A percentile compares a stretch with the other conserved stretches of the same genome.
phyloP scores from a whole-genome alignment of 352 stramenopile species.

The Phytopythium vexans region DNA sequence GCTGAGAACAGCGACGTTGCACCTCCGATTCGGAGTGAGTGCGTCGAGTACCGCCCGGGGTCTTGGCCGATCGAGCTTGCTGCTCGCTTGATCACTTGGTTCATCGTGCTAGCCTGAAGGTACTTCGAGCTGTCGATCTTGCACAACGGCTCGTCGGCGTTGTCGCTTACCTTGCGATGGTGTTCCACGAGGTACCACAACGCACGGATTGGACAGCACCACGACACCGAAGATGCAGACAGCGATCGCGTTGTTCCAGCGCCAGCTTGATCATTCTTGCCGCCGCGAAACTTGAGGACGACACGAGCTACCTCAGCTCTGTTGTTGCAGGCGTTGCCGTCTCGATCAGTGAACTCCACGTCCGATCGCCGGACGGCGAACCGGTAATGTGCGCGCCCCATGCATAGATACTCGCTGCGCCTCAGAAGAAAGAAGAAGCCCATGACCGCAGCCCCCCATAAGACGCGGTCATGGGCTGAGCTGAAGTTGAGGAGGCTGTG shows the following conservation, averaged over 20 bases:
- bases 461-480: conserved; percentile 19
- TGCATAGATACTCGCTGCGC: conserved; percentile 9
- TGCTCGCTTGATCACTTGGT: conserved; percentile 2
- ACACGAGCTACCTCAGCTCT: conserved; percentile 1
- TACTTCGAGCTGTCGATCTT: conserved; percentile 1
- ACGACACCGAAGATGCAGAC: conserved; percentile 1
- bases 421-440: conserved; percentile 18
- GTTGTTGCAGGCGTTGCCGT: background rate
- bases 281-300: conserved; percentile 9
- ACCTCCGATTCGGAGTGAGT: conserved; percentile 7
- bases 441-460: conserved; percentile 26
- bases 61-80: conserved; percentile 1
- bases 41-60: background rate
- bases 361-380: conserved; percentile 7
- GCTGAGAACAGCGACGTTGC: conserved; percentile 7
- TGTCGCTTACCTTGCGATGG: background rate
- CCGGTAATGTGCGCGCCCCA: conserved; percentile 10
- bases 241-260: conserved; percentile 1
- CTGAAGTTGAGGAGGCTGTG: conserved; percentile 12
- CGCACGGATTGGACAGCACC: conserved; percentile 6
- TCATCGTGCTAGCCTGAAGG: conserved; percentile 5
- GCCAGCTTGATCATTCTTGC: conserved; percentile 19
- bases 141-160: conserved; percentile 8
- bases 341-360: background rate
- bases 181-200: conserved; percentile 9